Conservation (phyloP, 1,284 basidiomycete genomes). For the Apiotrichum veenhuisii region DNA sequence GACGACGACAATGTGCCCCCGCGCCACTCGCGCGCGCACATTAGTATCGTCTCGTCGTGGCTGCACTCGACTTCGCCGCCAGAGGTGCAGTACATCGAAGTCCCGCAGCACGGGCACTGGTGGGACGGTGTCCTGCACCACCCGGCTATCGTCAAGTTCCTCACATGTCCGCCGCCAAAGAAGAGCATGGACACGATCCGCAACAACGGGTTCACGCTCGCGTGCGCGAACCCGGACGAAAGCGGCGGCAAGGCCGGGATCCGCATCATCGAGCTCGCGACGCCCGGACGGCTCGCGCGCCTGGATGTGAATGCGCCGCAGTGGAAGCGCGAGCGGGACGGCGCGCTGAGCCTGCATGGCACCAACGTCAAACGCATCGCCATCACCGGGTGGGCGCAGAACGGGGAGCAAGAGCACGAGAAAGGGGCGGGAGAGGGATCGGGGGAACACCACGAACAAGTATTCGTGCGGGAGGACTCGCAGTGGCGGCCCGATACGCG, state of each 20-base stretch:
- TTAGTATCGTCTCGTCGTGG: constrained; percentile 31
- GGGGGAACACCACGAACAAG: background rate
- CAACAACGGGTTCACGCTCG: constrained; percentile 42
- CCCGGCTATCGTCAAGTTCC: constrained; percentile 34
- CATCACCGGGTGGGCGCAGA: constrained; percentile 2
- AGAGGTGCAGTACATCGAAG: constrained; percentile 36
- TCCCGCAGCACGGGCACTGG: constrained; percentile 44
- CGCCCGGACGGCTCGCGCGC: constrained; percentile 42
- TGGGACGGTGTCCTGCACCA: constrained; percentile 47
- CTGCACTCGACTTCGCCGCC: background rate
- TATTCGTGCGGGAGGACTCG: background rate
- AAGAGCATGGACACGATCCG: constrained; percentile 23
- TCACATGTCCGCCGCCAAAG: constrained; percentile 23
- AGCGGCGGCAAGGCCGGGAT: constrained; percentile 46
- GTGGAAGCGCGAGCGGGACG: constrained; percentile 17
- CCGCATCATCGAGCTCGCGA: constrained; percentile 44
- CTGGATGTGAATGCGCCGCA: constrained; percentile 40
- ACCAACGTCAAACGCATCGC: constrained; percentile 38
- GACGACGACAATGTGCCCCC: constrained; percentile 50
- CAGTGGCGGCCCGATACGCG: background rate
- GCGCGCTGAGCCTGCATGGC: constrained; percentile 24
- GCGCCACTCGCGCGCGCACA: constrained; percentile 37
- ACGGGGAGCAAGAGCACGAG: background rate
- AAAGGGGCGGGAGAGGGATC: background rate
- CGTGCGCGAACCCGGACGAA: constrained; percentile 49